Base-by-base conservation (phyloP, 2,329 filamentous ascomycete genomes). In the Drechslerella coelobrocha region DNA sequence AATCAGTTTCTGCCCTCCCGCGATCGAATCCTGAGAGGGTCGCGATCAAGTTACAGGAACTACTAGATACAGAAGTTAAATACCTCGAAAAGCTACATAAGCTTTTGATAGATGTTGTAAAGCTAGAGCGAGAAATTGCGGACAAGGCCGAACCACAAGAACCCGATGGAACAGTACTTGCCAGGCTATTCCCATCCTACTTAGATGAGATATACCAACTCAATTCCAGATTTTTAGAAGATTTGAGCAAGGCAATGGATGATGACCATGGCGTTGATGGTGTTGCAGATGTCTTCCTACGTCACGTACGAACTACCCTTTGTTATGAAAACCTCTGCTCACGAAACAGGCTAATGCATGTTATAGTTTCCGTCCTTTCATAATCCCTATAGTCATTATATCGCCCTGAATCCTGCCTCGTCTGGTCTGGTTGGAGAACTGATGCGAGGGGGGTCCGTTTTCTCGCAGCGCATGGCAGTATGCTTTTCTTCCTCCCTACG, bases 311-410 rank as follows among this genome's bases (percentile, higher is more conserved):
- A 31, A 31, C 31, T 14, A 29, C 12, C 6, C 26, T 26, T 12
- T 17, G 12, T 43, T 6, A 47, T 12, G n/a, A n/a, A 29, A 7
- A 23, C 17, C 7, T 21, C 43, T 14, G 47, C 26, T 17, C n/a
- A 17, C n/a, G 19, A 7, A 14, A 8, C 8, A 24, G 39, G 57
- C 39, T 71, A 26, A 57, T 39, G 39, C 23, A 34, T 14, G 7
- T 23, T 8, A 27, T 68, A 73, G 91, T 94, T 99, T 74, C 94
- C 94, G 5, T 88, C 88, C 74, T 97, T 99, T 77, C 89, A 90
- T 24, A 87, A 92, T 66, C 92, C 90, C 76, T 99, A 99, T 78
- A 88, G 91, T 74, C 89, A 95, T 73, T 99, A 97, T 78, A 94
- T 99, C 79, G 68, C 60, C 9, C 34, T 72, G n/a, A 72, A 72